Conservation (phyloP, 1,139 yeast genomes). For the Debaryomycetaceae sp. region DNA sequence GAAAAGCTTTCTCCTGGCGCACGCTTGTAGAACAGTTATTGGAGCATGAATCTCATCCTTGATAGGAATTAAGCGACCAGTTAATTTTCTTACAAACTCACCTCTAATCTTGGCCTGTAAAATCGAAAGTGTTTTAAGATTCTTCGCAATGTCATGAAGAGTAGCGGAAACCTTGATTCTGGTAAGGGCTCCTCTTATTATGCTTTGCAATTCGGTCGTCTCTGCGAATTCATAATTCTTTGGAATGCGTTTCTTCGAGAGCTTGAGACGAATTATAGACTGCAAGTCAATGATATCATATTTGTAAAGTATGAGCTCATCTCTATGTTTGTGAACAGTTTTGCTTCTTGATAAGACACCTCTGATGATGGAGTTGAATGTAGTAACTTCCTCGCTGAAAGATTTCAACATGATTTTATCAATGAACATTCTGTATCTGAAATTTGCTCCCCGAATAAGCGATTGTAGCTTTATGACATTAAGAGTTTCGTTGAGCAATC, state of each 20-base stretch:
- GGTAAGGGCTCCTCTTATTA: slow-evolving; percentile 23
- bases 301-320: slow-evolving; percentile 25
- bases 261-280: slow-evolving; percentile 28
- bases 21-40: slow-evolving; percentile 30
- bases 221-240: slow-evolving; percentile 12
- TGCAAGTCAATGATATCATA: slow-evolving; percentile 34
- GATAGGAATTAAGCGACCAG: slow-evolving; percentile 21
- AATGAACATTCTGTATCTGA: slow-evolving; percentile 61
- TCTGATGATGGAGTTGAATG: slow-evolving; percentile 36
- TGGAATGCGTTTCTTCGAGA: slow-evolving; percentile 12
- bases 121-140: slow-evolving; percentile 5
- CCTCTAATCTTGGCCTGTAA: slow-evolving; percentile 32
- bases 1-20: slow-evolving; percentile 27
- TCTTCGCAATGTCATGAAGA: background rate
- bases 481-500: background rate
- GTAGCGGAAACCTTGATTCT: slow-evolving; percentile 10
- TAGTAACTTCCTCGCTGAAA: slow-evolving; percentile 43
- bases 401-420: slow-evolving; percentile 57
- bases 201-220: slow-evolving; percentile 20
- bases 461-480: slow-evolving; percentile 52
- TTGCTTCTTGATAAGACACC: slow-evolving; percentile 33
- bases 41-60: slow-evolving; percentile 21
- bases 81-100: slow-evolving; percentile 18
- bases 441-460: slow-evolving; percentile 60
- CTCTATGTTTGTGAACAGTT: slow-evolving; percentile 40